Conservation (phyloP, 116 monocot genomes). For the Cymodocea nodosa region DNA sequence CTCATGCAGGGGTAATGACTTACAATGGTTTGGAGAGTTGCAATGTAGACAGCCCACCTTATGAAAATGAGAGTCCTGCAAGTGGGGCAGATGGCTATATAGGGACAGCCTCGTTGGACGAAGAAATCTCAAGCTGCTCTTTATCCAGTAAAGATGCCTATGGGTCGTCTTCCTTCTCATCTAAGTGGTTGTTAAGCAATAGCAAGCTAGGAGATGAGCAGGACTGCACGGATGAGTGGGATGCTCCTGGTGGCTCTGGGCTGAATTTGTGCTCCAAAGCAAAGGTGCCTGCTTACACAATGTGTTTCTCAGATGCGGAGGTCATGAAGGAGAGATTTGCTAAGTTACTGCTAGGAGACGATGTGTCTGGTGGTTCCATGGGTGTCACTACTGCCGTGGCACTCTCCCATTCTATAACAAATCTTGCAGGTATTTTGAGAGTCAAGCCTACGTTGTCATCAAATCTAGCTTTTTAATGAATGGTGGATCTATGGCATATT, state of each 20-base stretch:
- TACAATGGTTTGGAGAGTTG: conserved; percentile 85
- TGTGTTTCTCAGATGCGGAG: conserved; percentile 55
- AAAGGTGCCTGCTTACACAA: conserved; percentile 43
- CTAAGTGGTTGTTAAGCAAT: conserved; percentile 29
- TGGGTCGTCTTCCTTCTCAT: conserved; percentile 62
- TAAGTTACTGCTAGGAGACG: conserved; percentile 79
- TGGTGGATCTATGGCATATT: too few relatives aligned
- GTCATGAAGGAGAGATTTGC: conserved; percentile 88
- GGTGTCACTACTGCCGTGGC: conserved; percentile 67
- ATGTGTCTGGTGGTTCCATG: conserved; percentile 60
- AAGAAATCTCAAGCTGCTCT: conserved; percentile 69
- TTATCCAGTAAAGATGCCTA: conserved; percentile 57
- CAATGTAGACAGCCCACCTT: conserved; percentile 50
- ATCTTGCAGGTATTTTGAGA: conserved; percentile 52
- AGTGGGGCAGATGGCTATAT: conserved; percentile 39
- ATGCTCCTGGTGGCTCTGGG: conserved; percentile 14
- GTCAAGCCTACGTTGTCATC: too few relatives aligned
- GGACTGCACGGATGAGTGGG: conserved; percentile 29
- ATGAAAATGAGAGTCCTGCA: conserved; percentile 37
- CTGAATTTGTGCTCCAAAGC: conserved; percentile 31
- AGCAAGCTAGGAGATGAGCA: conserved; percentile 41
- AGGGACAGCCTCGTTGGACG: conserved; percentile 50
- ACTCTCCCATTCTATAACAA: conserved; percentile 77
- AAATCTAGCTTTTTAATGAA: too few relatives aligned
- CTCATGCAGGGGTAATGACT: conserved; percentile 62